A percentile compares a stretch with the other conserved stretches of the same genome.
These are phyloP conservation scores for Scleromitrula shiraiana DNA, from an alignment of 2,329 filamentous ascomycete genomes.

Conservation along the genomic window DNA sequence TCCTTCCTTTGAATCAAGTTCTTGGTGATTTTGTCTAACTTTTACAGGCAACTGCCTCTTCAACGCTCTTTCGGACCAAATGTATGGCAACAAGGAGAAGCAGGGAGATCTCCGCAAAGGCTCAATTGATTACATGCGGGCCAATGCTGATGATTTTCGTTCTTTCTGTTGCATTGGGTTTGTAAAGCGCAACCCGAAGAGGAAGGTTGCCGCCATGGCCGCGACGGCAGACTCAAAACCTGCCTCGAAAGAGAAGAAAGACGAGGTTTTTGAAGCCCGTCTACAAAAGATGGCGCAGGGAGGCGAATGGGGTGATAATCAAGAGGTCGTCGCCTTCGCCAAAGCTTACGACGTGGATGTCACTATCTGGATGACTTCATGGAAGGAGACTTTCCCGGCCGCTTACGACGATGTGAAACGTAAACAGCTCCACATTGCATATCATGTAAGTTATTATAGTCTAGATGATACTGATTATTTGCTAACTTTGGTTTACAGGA, in stretches of 20 bases:
- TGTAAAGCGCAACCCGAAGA: slow-evolving; percentile 37
- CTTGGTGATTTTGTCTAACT: slow-evolving; percentile 8
- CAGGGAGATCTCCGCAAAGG: slow-evolving; percentile 49
- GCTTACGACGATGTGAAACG: background rate
- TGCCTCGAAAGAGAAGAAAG: slow-evolving; percentile 46
- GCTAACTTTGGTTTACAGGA: background rate
- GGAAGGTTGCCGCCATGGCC: background rate
- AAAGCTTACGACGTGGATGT: slow-evolving; percentile 54
- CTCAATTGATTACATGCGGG: slow-evolving; percentile 55
- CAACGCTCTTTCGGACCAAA: slow-evolving; percentile 58
- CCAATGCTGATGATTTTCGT: slow-evolving; percentile 54
- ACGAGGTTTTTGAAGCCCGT: slow-evolving; percentile 45
- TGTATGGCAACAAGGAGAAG: slow-evolving; percentile 51
- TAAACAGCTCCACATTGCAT: background rate
- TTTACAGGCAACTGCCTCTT: slow-evolving; percentile 59
- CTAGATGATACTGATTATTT: background rate
- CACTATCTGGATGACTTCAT: slow-evolving; percentile 39
- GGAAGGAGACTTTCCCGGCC: slow-evolving; percentile 32
- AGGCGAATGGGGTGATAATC: slow-evolving; percentile 57
- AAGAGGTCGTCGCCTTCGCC: slow-evolving; percentile 60
- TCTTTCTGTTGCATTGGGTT: slow-evolving; percentile 50
- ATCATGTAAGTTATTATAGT: background rate
- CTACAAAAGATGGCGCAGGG: slow-evolving; percentile 51
- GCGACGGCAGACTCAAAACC: slow-evolving; percentile 30
- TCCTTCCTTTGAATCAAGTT: slow-evolving; percentile 13